These are phyloP conservation scores for Yueomyces sp. DNA, from an alignment of 1,139 yeast genomes.

Conservation along the genomic window DNA sequence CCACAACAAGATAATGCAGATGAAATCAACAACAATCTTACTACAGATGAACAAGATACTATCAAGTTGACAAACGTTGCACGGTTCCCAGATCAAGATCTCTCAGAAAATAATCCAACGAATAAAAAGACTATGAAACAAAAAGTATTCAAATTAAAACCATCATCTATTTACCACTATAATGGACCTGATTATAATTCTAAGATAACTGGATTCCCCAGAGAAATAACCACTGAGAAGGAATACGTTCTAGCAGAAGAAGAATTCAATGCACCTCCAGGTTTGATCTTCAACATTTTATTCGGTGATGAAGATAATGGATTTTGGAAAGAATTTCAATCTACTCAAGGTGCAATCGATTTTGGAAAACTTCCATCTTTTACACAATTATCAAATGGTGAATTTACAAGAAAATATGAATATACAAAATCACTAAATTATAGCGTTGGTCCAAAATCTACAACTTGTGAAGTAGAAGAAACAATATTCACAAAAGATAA, in stretches of 20 bases:
- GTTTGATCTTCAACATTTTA: conserved; percentile 53
- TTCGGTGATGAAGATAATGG: conserved; percentile 55
- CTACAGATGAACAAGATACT: not conserved
- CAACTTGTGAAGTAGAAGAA: conserved; percentile 4
- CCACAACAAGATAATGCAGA: not conserved
- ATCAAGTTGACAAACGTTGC: conserved; percentile 10
- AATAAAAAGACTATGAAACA: not conserved
- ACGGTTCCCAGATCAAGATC: conserved; percentile 22
- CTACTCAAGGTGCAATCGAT: conserved; percentile 59
- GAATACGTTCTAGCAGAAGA: conserved; percentile 41
- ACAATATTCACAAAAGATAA: conserved; percentile 46
- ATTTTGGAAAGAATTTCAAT: conserved; percentile 39
- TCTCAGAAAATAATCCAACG: conserved; percentile 3
- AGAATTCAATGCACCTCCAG: conserved; percentile 62
- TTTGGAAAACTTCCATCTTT: conserved; percentile 40
- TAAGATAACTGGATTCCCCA: conserved; percentile 32
- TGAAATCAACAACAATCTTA: too few relatives aligned
- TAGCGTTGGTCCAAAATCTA: conserved; percentile 3
- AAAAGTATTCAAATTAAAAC: conserved; percentile 24
- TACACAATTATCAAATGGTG: conserved; percentile 27
- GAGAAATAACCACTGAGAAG: conserved; percentile 33
- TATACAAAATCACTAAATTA: conserved; percentile 1
- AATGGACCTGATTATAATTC: conserved; percentile 31
- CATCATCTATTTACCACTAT: conserved; percentile 14
- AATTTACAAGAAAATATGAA: conserved; percentile 30